Percentiles rank a stretch among this genome's conserved stretches.
Conservation (phyloP, 805 yeast species). For the Candida odintsovae region DNA sequence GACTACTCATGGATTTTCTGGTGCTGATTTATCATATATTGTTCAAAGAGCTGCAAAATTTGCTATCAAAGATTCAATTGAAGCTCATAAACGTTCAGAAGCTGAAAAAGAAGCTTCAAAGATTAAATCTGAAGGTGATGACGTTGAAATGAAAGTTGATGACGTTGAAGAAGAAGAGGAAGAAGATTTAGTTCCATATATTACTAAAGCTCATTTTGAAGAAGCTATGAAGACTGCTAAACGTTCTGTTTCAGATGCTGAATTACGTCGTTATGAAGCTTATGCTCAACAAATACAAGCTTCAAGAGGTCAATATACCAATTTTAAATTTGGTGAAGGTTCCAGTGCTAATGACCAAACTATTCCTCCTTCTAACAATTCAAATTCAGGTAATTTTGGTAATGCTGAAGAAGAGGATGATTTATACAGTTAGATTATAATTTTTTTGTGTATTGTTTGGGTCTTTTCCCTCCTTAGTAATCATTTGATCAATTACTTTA, state of each 20-base stretch:
- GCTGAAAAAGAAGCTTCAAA: conserved; percentile 39
- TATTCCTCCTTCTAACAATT: conserved; percentile 25
- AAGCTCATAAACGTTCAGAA: conserved; percentile 55
- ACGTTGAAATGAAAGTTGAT: conserved; percentile 39
- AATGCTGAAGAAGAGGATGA: conserved; percentile 58
- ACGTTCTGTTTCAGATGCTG: conserved; percentile 95
- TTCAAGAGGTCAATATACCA: conserved; percentile 90
- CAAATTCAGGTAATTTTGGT: conserved; percentile 36
- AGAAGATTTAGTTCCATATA: conserved; percentile 93
- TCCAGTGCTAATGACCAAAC: conserved; percentile 28
- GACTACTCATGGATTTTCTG: conserved; percentile 96
- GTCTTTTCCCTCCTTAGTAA: no score
- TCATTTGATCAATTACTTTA: no score
- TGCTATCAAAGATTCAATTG: conserved; percentile 97
- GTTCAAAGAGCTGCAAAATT: conserved; percentile 98
- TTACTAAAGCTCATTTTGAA: conserved; percentile 90
- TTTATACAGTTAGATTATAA: conserved; percentile 41
- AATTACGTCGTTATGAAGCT: conserved; percentile 97
- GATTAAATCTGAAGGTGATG: conserved; percentile 40
- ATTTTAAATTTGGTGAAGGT: conserved; percentile 72
- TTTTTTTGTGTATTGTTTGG: neutral
- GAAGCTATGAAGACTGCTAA: conserved; percentile 99
- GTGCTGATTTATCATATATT: conserved; percentile 97
- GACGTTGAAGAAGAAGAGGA: conserved; percentile 45
- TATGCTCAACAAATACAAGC: conserved; percentile 95